phyloP scores from a whole-genome alignment of 805 yeast genomes.

The Candida sanyiensis region DNA sequence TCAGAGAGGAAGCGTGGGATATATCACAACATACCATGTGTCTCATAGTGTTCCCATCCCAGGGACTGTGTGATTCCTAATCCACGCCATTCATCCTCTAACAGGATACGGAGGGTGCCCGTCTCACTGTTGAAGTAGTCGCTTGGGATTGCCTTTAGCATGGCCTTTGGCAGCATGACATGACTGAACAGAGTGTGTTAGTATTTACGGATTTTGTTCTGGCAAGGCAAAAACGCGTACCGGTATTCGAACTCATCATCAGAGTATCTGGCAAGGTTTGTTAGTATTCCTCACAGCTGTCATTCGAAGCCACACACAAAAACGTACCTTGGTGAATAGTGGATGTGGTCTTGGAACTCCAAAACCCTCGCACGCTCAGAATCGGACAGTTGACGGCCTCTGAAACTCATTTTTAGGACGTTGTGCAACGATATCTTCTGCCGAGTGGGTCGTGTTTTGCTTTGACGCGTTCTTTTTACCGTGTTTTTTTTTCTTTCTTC shows the following conservation, averaged over 20 bases:
- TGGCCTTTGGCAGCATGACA: conserved; percentile 92
- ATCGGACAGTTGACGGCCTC: conserved; percentile 70
- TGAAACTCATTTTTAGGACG: conserved; percentile 27
- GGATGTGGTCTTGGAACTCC: conserved; percentile 90
- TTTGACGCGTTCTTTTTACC: conserved; percentile 6
- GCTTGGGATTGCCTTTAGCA: conserved; percentile 89
- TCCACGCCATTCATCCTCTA: conserved; percentile 99
- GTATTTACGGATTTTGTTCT: background rate
- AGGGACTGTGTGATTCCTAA: conserved; percentile 94
- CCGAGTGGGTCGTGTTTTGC: background rate
- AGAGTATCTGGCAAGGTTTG: conserved; percentile 49
- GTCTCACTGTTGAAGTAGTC: conserved; percentile 92
- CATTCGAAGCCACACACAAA: background rate
- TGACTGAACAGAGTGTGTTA: conserved; percentile 46
- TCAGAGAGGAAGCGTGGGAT: no score
- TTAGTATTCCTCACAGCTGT: conserved; percentile 6
- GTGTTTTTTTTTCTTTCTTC: no score
- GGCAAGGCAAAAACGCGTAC: conserved; percentile 22
- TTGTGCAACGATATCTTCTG: background rate
- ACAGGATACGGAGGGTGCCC: conserved; percentile 82
- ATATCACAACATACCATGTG: conserved; percentile 45
- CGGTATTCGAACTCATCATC: conserved; percentile 88
- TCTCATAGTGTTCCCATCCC: conserved; percentile 98
- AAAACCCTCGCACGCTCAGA: conserved; percentile 79
- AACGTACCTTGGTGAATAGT: conserved; percentile 71